These are phyloP conservation scores for Golovinomyces cichoracearum DNA, from an alignment of 2,329 filamentous ascomycete genomes.

Conservation along the genomic window DNA sequence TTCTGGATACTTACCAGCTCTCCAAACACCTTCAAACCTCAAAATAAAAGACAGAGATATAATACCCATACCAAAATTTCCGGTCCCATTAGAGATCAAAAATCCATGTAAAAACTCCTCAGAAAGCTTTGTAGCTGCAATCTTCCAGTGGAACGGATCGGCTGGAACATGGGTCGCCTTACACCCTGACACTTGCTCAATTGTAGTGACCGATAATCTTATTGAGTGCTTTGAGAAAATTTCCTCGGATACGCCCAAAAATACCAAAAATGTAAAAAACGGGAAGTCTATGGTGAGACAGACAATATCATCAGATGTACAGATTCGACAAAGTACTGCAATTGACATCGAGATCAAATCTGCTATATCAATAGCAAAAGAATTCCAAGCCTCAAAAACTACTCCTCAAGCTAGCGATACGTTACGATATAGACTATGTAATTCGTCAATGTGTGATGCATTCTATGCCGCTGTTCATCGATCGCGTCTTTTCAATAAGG, in stretches of 20 bases:
- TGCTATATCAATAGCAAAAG: conserved; percentile 21
- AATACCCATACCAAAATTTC: not conserved
- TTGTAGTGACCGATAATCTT: conserved; percentile 30
- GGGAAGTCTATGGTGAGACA: conserved; percentile 26
- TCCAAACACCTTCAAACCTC: not conserved
- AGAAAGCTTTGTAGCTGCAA: not conserved
- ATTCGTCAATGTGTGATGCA: conserved; percentile 40
- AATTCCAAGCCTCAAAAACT: not conserved
- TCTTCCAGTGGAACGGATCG: not conserved
- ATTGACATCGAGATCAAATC: conserved; percentile 88
- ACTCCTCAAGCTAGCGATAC: not conserved
- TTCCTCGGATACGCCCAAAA: not conserved
- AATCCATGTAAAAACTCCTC: not conserved
- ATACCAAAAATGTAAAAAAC: not conserved
- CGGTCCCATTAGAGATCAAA: not conserved
- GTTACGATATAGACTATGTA: conserved; percentile 1
- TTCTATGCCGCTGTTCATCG: conserved; percentile 73
- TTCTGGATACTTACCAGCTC: conserved; percentile 12
- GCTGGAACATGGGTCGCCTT: conserved; percentile 31
- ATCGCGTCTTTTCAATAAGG: conserved; percentile 73
- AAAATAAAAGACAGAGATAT: not conserved
- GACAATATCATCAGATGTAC: conserved; percentile 73
- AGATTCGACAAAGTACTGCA: conserved; percentile 69
- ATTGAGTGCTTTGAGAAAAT: conserved; percentile 26
- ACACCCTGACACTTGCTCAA: conserved; percentile 24